A percentile compares a stretch with the other conserved stretches of the same genome.
Conservation (phyloP, 805 yeast species). For the Candida jianshihensis region DNA sequence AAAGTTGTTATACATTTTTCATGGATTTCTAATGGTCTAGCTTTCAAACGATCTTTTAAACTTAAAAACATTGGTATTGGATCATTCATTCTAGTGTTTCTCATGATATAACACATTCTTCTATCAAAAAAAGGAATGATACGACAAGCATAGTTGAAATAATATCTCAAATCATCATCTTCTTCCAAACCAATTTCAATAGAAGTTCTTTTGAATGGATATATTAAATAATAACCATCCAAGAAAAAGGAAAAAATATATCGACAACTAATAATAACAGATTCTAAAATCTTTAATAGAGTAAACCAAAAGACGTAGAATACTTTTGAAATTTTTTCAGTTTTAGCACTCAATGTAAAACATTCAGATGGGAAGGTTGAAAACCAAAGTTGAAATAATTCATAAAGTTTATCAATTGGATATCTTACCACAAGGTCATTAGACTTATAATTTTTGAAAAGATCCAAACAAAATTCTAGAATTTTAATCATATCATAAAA, state of each 20-base stretch:
- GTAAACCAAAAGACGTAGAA: constrained; percentile 1
- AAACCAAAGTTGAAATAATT: constrained; percentile 1
- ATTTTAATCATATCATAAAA: background rate
- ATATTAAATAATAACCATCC: background rate
- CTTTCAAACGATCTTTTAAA: background rate
- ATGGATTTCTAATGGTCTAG: constrained; percentile 1
- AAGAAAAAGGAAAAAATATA: constrained; percentile 1
- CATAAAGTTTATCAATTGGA: background rate
- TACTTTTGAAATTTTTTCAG: background rate
- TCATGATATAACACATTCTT: background rate
- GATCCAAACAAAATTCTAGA: background rate
- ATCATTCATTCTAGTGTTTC: constrained; percentile 1
- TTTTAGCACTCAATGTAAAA: too few relatives aligned
- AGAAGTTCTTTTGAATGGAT: background rate
- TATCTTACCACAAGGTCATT: background rate
- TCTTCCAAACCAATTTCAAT: background rate
- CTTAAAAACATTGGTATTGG: constrained; percentile 1
- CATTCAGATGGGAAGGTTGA: constrained; percentile 1
- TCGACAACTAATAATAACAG: background rate
- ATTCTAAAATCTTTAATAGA: background rate
- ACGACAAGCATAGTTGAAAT: constrained; percentile 1
- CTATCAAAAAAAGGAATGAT: background rate
- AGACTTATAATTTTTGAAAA: background rate
- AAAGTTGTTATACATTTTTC: constrained; percentile 1
- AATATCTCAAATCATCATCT: background rate